Percentiles rank a stretch among this genome's conserved stretches.
phyloP scores from a whole-genome alignment of 2,329 filamentous ascomycete genomes.

The Pyrenochaeta sp. region DNA sequence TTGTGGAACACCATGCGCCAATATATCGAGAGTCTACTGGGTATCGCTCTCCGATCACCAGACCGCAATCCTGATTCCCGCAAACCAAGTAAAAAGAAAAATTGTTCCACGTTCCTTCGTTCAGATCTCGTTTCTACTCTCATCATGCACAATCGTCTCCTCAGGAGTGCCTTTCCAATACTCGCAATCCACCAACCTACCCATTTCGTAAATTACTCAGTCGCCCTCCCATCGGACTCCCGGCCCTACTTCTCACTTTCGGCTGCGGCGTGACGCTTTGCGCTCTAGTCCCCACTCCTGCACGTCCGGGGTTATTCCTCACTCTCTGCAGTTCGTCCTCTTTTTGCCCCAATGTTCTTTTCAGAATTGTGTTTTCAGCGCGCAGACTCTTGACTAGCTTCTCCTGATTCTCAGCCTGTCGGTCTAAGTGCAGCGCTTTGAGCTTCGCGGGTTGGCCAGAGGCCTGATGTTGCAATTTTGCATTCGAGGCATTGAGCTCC shows the following conservation, averaged over 20 bases:
- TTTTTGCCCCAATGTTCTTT: conserved; percentile 24
- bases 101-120: not conserved
- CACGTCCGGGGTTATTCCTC: conserved; percentile 25
- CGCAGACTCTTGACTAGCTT: conserved; percentile 14
- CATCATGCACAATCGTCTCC: too few relatives aligned
- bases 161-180: too few relatives aligned
- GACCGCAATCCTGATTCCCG: too few relatives aligned
- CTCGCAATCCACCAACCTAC: not conserved
- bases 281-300: conserved; percentile 38
- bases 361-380: conserved; percentile 20
- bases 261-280: conserved; percentile 42
- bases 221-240: conserved; percentile 36
- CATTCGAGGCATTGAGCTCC: conserved; percentile 22
- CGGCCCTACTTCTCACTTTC: conserved; percentile 36
- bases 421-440: conserved; percentile 26
- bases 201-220: conserved; percentile 37
- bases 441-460: conserved; percentile 28
- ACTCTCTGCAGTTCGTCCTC: conserved; percentile 34
- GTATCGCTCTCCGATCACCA: too few relatives aligned
- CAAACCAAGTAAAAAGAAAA: not conserved
- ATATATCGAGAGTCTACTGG: too few relatives aligned
- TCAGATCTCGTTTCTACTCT: not conserved
- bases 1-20: too few relatives aligned
- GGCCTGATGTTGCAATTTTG: conserved; percentile 23
- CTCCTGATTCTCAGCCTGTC: conserved; percentile 14